A percentile compares a stretch with the other conserved stretches of the same genome.
Evolutionary conservation across 495 filamentous ascomycete species (phyloP).

Genomic region (Hamigera avellanea): DNA sequence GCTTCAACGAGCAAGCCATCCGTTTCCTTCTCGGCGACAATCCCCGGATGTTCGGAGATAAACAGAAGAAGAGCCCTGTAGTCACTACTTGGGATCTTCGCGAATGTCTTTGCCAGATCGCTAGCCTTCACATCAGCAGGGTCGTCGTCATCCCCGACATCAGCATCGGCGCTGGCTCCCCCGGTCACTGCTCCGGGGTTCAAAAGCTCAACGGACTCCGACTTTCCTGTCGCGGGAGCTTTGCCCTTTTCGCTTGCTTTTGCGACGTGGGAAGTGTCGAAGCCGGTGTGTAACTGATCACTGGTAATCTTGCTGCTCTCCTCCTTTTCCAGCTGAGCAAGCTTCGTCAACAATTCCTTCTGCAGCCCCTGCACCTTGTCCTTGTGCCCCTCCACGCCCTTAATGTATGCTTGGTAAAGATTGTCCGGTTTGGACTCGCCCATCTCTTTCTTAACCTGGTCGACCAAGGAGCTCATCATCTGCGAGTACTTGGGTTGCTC

Average conservation of each 20-base stretch:
- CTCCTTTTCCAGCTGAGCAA: conserved; percentile 76
- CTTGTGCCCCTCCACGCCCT: conserved; percentile 64
- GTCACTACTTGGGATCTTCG: conserved; percentile 62
- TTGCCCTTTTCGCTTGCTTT: conserved; percentile 43
- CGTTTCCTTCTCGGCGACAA: conserved; percentile 78
- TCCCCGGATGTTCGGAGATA: conserved; percentile 59
- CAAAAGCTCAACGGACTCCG: conserved; percentile 57
- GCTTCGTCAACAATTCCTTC: conserved; percentile 54
- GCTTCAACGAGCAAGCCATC: conserved; percentile 85
- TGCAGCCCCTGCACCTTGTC: conserved; percentile 69
- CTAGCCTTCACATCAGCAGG: conserved; percentile 68
- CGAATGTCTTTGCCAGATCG: conserved; percentile 64
- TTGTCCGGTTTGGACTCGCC: conserved; percentile 54
- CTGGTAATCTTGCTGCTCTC: conserved; percentile 88
- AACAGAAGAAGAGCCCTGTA: conserved; percentile 65
- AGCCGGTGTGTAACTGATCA: conserved; percentile 83
- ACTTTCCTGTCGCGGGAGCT: conserved; percentile 15
- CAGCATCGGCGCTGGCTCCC: conserved; percentile 43
- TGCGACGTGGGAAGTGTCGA: conserved; percentile 67
- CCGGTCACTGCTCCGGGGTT: conserved; percentile 49
- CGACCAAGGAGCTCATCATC: conserved; percentile 88
- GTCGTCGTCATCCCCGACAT: conserved; percentile 49
- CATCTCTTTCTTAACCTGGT: conserved; percentile 86
- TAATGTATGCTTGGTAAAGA: conserved; percentile 58
- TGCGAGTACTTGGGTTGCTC: conserved; percentile 80